phyloP scores from a whole-genome alignment of 352 stramenopile genomes.

The Phytophthora chlamydospora region DNA sequence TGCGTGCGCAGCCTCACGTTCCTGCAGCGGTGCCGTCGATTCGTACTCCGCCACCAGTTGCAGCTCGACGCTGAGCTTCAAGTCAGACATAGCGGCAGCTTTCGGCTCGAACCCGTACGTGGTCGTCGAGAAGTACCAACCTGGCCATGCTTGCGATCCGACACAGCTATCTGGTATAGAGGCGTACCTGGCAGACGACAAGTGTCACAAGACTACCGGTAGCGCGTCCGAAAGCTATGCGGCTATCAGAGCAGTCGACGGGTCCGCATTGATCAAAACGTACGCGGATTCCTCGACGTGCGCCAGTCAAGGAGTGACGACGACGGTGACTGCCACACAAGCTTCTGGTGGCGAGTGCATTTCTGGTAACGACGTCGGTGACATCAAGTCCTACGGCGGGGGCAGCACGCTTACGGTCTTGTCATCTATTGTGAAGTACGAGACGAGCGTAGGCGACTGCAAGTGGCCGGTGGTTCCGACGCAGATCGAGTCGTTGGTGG shows the following conservation, averaged over 20 bases:
- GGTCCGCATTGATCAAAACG: not conserved
- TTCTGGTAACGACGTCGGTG: no score
- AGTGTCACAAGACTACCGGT: not conserved
- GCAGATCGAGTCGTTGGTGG: no score
- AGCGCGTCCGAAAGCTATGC: not conserved
- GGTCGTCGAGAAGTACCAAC: not conserved
- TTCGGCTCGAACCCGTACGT: not conserved
- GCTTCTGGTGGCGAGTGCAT: no score
- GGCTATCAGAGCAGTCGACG: not conserved
- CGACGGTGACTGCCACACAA: no score
- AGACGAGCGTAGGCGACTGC: not conserved
- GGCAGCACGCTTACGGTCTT: not conserved
- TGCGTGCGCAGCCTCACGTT: not conserved
- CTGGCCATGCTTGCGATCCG: not conserved
- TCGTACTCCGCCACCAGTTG: not conserved
- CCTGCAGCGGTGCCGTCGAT: not conserved
- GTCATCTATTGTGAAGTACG: not conserved
- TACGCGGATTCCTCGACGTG: not conserved
- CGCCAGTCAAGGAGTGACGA: no score
- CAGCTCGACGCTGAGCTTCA: not conserved
- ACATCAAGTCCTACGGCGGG: no score
- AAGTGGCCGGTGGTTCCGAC: not conserved
- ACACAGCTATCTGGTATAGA: not conserved
- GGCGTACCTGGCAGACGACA: not conserved
- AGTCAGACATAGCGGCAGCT: not conserved